These are phyloP conservation scores for Trichothecium sympodiale DNA, from an alignment of 2,329 filamentous ascomycete species.

Conservation along the genomic window DNA sequence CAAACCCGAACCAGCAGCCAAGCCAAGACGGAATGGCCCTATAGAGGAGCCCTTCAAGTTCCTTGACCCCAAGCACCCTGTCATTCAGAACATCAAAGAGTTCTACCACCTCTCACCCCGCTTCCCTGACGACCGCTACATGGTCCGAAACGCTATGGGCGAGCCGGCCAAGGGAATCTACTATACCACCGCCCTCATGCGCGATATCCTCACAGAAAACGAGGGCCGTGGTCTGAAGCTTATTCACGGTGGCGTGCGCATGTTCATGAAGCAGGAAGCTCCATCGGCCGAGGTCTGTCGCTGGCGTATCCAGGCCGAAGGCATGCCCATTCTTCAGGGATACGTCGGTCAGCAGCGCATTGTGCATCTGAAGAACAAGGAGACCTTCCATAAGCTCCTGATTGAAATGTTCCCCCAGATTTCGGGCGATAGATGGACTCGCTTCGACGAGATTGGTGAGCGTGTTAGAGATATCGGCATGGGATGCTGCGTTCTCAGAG, in stretches of 20 bases:
- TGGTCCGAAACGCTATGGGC: slow-evolving; percentile 88
- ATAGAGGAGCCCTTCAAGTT: slow-evolving; percentile 95
- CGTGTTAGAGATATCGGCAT: slow-evolving; percentile 68
- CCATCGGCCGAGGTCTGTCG: slow-evolving; percentile 77
- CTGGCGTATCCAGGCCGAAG: slow-evolving; percentile 94
- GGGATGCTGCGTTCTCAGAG: slow-evolving; percentile 82
- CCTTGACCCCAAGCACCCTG: slow-evolving; percentile 60
- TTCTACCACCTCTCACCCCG: slow-evolving; percentile 79
- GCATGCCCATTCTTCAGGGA: slow-evolving; percentile 79
- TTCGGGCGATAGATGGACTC: slow-evolving; percentile 58
- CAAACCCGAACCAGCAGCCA: slow-evolving; percentile 9
- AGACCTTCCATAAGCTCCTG: slow-evolving; percentile 71
- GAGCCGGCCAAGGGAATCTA: slow-evolving; percentile 91
- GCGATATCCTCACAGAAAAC: slow-evolving; percentile 77
- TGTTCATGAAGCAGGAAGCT: slow-evolving; percentile 97
- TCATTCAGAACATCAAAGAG: slow-evolving; percentile 63
- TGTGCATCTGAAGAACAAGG: slow-evolving; percentile 62
- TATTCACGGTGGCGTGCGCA: slow-evolving; percentile 92
- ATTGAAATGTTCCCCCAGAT: slow-evolving; percentile 97
- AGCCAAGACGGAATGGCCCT: slow-evolving; percentile 36
- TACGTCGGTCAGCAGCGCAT: slow-evolving; percentile 75
- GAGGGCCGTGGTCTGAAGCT: slow-evolving; percentile 89
- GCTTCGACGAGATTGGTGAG: slow-evolving; percentile 80
- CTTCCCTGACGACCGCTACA: slow-evolving; percentile 85
- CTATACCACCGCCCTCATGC: slow-evolving; percentile 78